Evolutionary conservation across 352 stramenopile genomes (phyloP).

Genomic region (Globisporangium okanoganense): DNA sequence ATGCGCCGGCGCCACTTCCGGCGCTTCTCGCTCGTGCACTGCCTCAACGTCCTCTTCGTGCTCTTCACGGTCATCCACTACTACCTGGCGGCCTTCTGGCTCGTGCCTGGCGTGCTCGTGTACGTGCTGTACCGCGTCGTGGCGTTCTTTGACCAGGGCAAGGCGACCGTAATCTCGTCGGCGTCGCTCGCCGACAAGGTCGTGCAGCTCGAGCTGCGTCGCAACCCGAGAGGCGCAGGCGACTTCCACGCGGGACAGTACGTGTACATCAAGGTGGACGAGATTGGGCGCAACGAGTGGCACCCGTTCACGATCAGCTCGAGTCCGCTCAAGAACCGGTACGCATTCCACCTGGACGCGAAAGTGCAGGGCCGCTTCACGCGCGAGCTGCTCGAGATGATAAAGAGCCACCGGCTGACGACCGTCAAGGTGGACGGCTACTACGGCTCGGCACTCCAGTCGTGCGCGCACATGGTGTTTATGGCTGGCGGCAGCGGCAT

Average conservation of each 20-base stretch:
- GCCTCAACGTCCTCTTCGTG: conserved; percentile 44
- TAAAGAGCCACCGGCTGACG: conserved; percentile 35
- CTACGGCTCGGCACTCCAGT: conserved; percentile 50
- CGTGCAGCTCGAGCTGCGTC: conserved; percentile 56
- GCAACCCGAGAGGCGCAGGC: conserved; percentile 13
- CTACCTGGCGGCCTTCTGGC: conserved; percentile 58
- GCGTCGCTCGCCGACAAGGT: conserved; percentile 38
- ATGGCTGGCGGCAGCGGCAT: conserved; percentile 67
- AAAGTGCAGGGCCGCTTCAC: conserved; percentile 71
- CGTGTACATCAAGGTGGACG: conserved; percentile 66
- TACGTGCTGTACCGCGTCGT: conserved; percentile 62
- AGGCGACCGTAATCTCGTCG: conserved; percentile 37
- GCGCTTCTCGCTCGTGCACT: conserved; percentile 51
- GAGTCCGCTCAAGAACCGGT: conserved; percentile 37
- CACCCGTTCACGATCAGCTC: conserved; percentile 75
- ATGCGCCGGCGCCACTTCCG: conserved; percentile 52
- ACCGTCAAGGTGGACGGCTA: conserved; percentile 65
- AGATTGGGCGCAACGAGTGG: conserved; percentile 55
- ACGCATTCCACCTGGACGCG: conserved; percentile 46
- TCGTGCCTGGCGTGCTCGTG: conserved; percentile 41
- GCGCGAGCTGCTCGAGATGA: conserved; percentile 35
- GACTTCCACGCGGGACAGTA: conserved; percentile 60
- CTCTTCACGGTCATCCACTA: conserved; percentile 58
- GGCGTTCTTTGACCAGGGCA: conserved; percentile 37
- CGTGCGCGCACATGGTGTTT: conserved; percentile 59